Evolutionary conservation across 345 rosid genomes (phyloP), one percentile per base, ranked within the genome.

Genomic region (Rhodomyrtus tomentosa): DNA sequence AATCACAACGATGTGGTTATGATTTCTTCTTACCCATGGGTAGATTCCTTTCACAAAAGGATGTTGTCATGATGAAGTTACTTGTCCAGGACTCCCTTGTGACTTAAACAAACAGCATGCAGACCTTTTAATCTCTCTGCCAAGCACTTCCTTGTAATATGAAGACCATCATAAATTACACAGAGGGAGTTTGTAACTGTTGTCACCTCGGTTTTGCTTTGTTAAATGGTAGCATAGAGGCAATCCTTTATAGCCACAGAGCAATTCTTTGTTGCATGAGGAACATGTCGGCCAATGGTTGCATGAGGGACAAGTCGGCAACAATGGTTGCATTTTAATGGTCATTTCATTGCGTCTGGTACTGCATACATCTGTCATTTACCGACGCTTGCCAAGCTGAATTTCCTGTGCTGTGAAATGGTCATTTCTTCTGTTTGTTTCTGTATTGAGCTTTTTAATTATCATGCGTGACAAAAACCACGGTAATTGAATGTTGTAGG

Each of bases 401-500:
- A 18, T 32, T 32, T 36, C 2, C 79, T 68, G 25, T 38, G 21
- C 45, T 68, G 79, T 68, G 45, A 32, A 36, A 45, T 68, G 79
- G 79, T 68, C 45, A 36, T 36, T 36, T 68, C 45, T 36, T 68
- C 25, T 8, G 13, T 68, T 68, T 68, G 13, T 68, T 36, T 18
- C 79, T 68, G 79, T 32, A 36, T 81, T 49, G 42, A 51, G 55
- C 83, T 16, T 50, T 51, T 54, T 81, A 24, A 81, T 51, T 51
- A 40, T 49, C 7, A 42, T 74, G 11, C 49, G 40, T 27, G 80
- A 16, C 25, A 73, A 42, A 42, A 73, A 73, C 25, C 45, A 42
- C 51, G 20, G 32, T 80, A 10, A 14, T 80, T 49, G 50, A 22
- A 50, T 58, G 22, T 62, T 86, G 25, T 68, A 96, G 99, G 98